A percentile compares a stretch with the other conserved stretches of the same genome.
phyloP scores from a whole-genome alignment of 192 early-diverging fungal species.

The Backusella tarrabulga region DNA sequence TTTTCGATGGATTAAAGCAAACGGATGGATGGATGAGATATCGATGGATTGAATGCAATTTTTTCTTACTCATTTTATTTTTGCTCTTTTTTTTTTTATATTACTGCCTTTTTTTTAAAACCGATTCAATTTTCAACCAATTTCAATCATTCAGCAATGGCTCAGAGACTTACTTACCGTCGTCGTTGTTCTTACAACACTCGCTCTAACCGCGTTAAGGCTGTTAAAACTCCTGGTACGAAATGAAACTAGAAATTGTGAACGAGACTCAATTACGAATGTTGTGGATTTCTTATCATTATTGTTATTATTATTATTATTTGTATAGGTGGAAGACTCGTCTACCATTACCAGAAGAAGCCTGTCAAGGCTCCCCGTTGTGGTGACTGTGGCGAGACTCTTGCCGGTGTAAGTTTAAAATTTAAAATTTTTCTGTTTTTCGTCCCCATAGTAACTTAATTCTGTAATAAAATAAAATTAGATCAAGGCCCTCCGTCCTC shows the following conservation, averaged over 20 bases:
- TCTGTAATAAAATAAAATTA: too few species aligned
- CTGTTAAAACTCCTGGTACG: slow-evolving; percentile 84
- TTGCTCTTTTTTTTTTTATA: neutral
- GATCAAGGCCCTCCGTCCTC: slow-evolving; percentile 80
- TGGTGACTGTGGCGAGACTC: slow-evolving; percentile 92
- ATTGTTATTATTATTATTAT: neutral
- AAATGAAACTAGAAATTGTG: neutral
- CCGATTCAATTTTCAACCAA: slow-evolving; percentile 1
- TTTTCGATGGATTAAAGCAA: slow-evolving; percentile 3
- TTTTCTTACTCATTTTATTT: neutral
- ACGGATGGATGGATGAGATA: slow-evolving; percentile 19
- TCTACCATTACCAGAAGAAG: slow-evolving; percentile 92
- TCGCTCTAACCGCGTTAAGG: slow-evolving; percentile 81
- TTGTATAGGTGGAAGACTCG: slow-evolving; percentile 81
- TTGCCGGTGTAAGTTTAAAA: slow-evolving; percentile 77
- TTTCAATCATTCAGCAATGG: slow-evolving; percentile 45
- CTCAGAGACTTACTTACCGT: slow-evolving; percentile 82
- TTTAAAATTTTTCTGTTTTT: neutral
- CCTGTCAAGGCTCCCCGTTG: slow-evolving; percentile 88
- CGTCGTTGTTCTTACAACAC: slow-evolving; percentile 88
- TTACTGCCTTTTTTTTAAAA: neutral
- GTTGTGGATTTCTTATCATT: neutral
- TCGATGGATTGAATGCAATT: slow-evolving; percentile 5
- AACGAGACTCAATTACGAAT: neutral
- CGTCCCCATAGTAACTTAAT: neutral